These are phyloP conservation scores for Eurotiales sp. DNA, from an alignment of 2,329 filamentous ascomycete species.

Conservation along the genomic window DNA sequence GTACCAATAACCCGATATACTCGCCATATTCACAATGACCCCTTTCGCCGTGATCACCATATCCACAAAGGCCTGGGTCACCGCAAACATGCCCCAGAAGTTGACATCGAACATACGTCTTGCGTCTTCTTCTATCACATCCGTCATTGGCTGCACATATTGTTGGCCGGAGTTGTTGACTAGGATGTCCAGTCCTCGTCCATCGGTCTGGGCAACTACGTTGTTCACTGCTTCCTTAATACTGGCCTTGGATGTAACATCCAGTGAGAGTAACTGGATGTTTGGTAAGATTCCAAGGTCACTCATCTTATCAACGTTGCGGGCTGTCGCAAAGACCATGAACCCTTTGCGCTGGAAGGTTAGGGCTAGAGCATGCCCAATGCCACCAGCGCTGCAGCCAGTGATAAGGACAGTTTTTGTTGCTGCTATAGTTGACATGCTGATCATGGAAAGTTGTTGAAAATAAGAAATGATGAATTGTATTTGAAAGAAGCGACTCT, in stretches of 20 bases:
- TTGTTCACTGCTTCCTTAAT: neutral
- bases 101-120: neutral
- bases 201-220: neutral
- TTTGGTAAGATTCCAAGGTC: neutral
- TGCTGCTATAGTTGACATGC: neutral
- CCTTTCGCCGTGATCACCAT: neutral
- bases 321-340: neutral
- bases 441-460: neutral
- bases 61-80: neutral
- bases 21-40: neutral
- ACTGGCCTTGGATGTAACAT: neutral
- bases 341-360: slow-evolving; percentile 7
- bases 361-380: slow-evolving; percentile 5
- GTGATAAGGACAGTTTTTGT: slow-evolving; percentile 1
- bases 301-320: neutral
- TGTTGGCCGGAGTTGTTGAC: neutral
- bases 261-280: neutral
- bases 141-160: neutral
- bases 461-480: neutral
- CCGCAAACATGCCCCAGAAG: neutral
- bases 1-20: neutral
- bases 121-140: neutral
- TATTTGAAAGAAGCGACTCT: neutral
- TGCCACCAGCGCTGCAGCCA: slow-evolving; percentile 3
- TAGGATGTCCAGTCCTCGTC: neutral